Evolutionary conservation across 2,329 filamentous ascomycete species (phyloP), one percentile per base, ranked within the genome.

Genomic region (Ascocoryne sarcoides): DNA sequence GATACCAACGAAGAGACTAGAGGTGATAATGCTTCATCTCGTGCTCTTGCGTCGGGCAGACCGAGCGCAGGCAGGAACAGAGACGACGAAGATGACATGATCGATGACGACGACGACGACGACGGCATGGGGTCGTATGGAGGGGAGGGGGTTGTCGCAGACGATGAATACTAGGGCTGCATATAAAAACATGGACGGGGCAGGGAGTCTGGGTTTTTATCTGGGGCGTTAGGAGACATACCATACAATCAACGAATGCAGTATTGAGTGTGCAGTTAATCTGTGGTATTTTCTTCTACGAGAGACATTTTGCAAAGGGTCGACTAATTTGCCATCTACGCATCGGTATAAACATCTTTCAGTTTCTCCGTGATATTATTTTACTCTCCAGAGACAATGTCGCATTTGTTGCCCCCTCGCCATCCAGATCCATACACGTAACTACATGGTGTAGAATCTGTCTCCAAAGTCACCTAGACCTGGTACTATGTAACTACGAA

Each of bases 401-500:
- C 23, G 12, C 23, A 7, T 7, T 12, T 7, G 7, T 12, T 7
- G 12, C 7, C 12, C 7, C 12, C 23, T 26, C 7, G 18, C 26
- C 19, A 36, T 40, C 19, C 31, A n/a, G 8, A n/a, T n/a, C 32
- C 9, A 21, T 29, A 10, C 9, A 37, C 10, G 36, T 37, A 16
- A 47, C 63, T 69, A 95, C 63, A 95, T 76, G 41, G 90, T 95
- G 64, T 95, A 96, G 65, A 92, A 96, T 50, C 90, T 75, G 62
- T 96, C 90, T 45, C 90, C 90, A 63, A 96, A 96, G 62, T 96
- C 90, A 51, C 90, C 90, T 14, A 96, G 72, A 19, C 90, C 90
- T 19, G 90, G 90, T 40, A 94, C 78, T 58, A 96, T 96, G 62
- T 95, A 96, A 63, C 90, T 96, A 61, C 49, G 50, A 38, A 32